Percentiles rank a stretch among this genome's conserved stretches.
Evolutionary conservation across 2,329 filamentous ascomycete genomes (phyloP).

Genomic region (Penicillium sp.): DNA sequence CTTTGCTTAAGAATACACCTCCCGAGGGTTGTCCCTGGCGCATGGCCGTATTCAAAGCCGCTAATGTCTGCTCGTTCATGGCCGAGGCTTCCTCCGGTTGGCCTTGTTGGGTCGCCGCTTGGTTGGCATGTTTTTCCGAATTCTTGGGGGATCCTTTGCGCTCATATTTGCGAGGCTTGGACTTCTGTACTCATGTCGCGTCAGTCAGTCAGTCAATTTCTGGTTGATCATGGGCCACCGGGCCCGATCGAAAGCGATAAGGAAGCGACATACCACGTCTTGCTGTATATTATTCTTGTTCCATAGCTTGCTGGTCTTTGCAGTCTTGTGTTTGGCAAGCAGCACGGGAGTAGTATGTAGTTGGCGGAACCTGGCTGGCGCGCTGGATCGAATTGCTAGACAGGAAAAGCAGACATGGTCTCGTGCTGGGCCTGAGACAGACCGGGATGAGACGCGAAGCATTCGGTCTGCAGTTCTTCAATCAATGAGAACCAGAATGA

Average conservation of each 20-base stretch:
- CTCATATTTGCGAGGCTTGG: neutral
- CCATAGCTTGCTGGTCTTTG: neutral
- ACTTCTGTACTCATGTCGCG: neutral
- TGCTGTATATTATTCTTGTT: neutral
- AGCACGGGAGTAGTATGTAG: slow-evolving; percentile 29
- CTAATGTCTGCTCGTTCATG: too few relatives aligned
- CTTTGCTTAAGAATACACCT: neutral
- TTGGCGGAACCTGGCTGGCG: slow-evolving; percentile 28
- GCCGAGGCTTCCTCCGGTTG: neutral
- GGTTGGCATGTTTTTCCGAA: neutral
- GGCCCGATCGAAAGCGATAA: neutral
- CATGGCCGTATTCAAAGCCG: neutral
- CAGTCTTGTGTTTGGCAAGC: slow-evolving; percentile 12
- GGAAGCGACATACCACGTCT: neutral
- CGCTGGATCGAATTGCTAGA: slow-evolving; percentile 30
- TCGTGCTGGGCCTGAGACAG: slow-evolving; percentile 39
- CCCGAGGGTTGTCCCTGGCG: neutral
- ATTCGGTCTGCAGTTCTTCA: slow-evolving; percentile 31
- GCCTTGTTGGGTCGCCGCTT: neutral
- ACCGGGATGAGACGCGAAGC: slow-evolving; percentile 43
- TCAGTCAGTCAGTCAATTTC: neutral
- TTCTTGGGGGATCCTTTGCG: neutral
- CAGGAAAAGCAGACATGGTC: slow-evolving; percentile 43
- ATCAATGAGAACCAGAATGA: neutral
- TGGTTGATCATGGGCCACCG: neutral